Evolutionary conservation across 768 basidiomycete species (phyloP), one percentile per base, ranked within the genome.

Genomic region (Gautieria morchelliformis): DNA sequence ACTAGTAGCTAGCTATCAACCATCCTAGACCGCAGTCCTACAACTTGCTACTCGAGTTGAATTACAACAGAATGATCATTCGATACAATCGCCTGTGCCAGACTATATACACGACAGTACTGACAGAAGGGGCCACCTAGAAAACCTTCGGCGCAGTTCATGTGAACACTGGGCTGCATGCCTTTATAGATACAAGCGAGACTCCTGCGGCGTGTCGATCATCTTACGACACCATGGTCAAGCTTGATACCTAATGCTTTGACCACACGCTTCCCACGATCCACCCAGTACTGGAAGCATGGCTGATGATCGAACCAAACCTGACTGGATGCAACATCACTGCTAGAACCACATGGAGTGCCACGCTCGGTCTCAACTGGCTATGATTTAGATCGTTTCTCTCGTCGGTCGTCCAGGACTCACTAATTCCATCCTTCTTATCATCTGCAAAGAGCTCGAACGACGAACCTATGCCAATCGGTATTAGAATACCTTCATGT

Each of bases 291-390:
- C n/a, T 39, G 33, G 24, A 17, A 52, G 37, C 33, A 52, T 7
- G 51, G 51, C 33, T 39, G 17, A 19, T 52, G 51, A 19, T 52
- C 51, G 33, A 52, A 52, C 37, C 51, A 52, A 5, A 52, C 37
- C 37, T 35, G 6, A 14, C 12, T 19, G 19, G 5, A 17, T 33
- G 11, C 51, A 22, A 32, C 37, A 40, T 35, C 35, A 22, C 37
- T 52, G 15, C 35, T 17, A 49, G 51, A 32, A 40, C 17, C 5
- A 15, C 7, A 19, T 7, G 30, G 35, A n/a, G 42, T 3, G 17
- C n/a, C 3, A 37, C 8, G 35, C 10, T 37, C 8, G 11, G 3
- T n/a, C 42, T 44, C 42, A 19, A 12, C 42, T n/a, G 3, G 9
- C 20, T 10, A 3, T 22, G 42, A 9, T 9, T 44, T 22, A 8